phyloP scores from a whole-genome alignment of 2,329 filamentous ascomycete genomes.

The Sclerotinia minor region DNA sequence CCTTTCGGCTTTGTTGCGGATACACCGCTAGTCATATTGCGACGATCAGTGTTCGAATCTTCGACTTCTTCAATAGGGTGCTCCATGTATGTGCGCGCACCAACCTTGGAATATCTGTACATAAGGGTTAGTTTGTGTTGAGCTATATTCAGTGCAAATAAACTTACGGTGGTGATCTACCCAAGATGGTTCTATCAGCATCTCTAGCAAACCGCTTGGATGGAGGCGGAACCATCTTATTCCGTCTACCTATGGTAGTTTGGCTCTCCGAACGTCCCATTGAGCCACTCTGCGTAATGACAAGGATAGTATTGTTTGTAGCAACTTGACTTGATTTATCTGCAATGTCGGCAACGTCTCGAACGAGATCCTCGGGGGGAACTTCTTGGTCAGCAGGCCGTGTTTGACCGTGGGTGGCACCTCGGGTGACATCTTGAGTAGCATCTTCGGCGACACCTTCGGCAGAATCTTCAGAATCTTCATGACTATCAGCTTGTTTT shows the following conservation, averaged over 20 bases:
- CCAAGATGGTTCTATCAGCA: conserved; percentile 1
- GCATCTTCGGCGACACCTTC: neutral
- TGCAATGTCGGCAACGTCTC: neutral
- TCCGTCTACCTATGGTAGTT: neutral
- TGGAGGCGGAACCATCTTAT: neutral
- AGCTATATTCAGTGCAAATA: neutral
- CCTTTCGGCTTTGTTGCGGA: neutral
- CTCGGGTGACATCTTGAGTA: neutral
- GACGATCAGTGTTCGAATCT: neutral
- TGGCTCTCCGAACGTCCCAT: conserved; percentile 12
- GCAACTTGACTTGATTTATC: neutral
- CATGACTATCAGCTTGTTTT: neutral
- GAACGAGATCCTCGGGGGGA: neutral
- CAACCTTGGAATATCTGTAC: conserved; percentile 1
- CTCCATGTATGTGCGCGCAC: neutral
- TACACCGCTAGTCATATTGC: neutral
- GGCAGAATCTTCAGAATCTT: neutral
- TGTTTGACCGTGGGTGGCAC: neutral
- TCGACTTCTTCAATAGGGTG: neutral
- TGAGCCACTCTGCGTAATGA: neutral
- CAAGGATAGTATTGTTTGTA: neutral
- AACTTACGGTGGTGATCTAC: conserved; percentile 1
- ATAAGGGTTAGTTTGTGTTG: neutral
- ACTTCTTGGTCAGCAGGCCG: no score
- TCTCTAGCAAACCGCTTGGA: conserved; percentile 8